Conservation (phyloP, 768 basidiomycete species). For the Pisolithus albus region DNA sequence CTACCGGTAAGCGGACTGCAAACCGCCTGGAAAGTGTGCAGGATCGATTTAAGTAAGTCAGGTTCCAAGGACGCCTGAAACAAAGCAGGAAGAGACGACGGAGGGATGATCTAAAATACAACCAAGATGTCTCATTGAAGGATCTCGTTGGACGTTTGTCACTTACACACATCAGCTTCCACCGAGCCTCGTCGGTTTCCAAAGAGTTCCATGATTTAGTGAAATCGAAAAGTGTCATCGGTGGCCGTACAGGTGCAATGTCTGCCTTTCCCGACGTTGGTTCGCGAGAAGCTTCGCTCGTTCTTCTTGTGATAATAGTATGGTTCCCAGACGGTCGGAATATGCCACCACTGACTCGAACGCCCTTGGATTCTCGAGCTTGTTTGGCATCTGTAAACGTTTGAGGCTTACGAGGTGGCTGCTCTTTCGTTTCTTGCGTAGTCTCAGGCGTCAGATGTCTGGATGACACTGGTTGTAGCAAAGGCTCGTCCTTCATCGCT, state of each 20-base stretch:
- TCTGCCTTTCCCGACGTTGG: conserved; percentile 4
- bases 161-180: conserved; percentile 55
- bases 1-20: conserved; percentile 8
- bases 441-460: conserved; percentile 23
- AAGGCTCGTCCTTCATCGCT: conserved; percentile 11
- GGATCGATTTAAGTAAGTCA: conserved; percentile 47
- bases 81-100: conserved; percentile 49
- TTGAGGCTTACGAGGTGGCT: conserved; percentile 11
- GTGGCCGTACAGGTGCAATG: conserved; percentile 18
- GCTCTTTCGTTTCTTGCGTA: conserved; percentile 3
- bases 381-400: conserved; percentile 57
- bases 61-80: conserved; percentile 72
- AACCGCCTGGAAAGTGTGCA: conserved; percentile 43
- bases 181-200: conserved; percentile 38
- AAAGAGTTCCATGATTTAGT: conserved; percentile 49
- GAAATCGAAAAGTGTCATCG: conserved; percentile 56
- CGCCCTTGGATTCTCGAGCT: conserved; percentile 41
- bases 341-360: conserved; percentile 62
- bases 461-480: conserved; percentile 37
- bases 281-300: conserved; percentile 5
- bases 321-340: conserved; percentile 59
- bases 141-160: neutral
- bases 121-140: neutral
- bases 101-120: conserved; percentile 43
- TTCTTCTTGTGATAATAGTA: conserved; percentile 44